These are phyloP conservation scores for Aspergillus japonicus DNA, from an alignment of 2,329 filamentous ascomycete species.

Conservation along the genomic window DNA sequence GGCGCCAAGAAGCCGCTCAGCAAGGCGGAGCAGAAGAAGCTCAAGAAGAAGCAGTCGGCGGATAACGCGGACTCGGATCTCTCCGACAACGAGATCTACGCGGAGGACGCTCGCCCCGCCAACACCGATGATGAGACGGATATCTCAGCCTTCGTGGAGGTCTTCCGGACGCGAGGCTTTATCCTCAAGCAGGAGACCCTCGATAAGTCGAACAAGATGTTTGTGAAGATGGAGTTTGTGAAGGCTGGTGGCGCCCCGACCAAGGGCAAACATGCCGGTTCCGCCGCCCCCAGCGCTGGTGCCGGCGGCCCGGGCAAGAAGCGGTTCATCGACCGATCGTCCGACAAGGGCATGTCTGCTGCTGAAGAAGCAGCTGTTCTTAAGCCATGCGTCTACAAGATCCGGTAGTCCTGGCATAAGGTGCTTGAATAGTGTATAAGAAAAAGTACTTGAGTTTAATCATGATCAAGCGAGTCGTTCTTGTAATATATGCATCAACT, in stretches of 20 bases:
- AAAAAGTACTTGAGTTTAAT: neutral
- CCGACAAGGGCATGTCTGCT: conserved; percentile 55
- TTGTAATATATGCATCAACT: neutral
- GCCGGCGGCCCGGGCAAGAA: conserved; percentile 41
- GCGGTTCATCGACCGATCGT: conserved; percentile 58
- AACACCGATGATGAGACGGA: conserved; percentile 74
- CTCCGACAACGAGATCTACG: conserved; percentile 56
- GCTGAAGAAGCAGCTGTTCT: conserved; percentile 69
- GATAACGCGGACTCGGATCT: conserved; percentile 41
- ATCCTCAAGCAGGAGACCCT: conserved; percentile 71
- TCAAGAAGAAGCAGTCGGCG: conserved; percentile 49
- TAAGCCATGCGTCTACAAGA: conserved; percentile 98
- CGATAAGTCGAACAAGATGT: conserved; percentile 94
- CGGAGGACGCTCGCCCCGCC: conserved; percentile 48
- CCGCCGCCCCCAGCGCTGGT: conserved; percentile 28
- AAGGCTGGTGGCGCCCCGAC: conserved; percentile 70
- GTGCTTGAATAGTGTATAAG: conserved; percentile 2
- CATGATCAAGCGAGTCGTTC: neutral
- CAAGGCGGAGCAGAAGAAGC: conserved; percentile 45
- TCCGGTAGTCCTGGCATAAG: conserved; percentile 50
- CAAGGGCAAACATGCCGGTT: conserved; percentile 67
- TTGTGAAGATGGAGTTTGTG: conserved; percentile 92
- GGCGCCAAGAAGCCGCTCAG: conserved; percentile 40
- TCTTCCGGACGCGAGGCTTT: conserved; percentile 77
- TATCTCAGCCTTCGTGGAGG: conserved; percentile 81